phyloP scores from a whole-genome alignment of 306 rosid genomes.

The Fagus sylvatica region DNA sequence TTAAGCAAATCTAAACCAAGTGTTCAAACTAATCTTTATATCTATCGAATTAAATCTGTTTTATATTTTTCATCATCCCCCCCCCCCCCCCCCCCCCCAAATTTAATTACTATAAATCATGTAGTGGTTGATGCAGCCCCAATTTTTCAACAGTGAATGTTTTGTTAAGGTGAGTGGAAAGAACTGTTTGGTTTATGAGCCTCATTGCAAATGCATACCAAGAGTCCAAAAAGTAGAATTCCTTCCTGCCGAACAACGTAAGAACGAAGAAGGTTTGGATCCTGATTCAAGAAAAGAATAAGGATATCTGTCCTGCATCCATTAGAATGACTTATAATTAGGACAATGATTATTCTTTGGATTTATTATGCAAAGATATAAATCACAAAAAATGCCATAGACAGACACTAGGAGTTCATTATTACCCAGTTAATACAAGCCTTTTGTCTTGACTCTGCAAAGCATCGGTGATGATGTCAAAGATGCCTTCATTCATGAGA shows the following conservation, averaged over 20 bases:
- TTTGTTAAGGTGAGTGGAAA: background rate
- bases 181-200: background rate
- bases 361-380: background rate
- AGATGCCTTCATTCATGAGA: constrained; percentile 93
- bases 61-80: background rate
- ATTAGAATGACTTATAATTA: constrained; percentile 49
- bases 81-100: no score
- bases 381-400: background rate
- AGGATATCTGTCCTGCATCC: constrained; percentile 99
- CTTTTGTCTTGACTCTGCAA: constrained; percentile 83
- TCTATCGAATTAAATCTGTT: background rate
- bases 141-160: background rate
- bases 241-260: constrained; percentile 93
- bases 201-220: constrained; percentile 52
- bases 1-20: background rate
- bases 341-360: constrained; percentile 19
- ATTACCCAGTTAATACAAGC: constrained; percentile 87
- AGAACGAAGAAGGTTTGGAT: constrained; percentile 89
- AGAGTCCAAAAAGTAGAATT: constrained; percentile 70
- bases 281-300: constrained; percentile 94
- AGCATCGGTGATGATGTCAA: constrained; percentile 70
- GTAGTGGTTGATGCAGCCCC: background rate
- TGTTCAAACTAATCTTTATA: background rate
- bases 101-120: background rate
- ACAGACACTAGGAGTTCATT: constrained; percentile 22